phyloP scores from a whole-genome alignment of 2,329 filamentous ascomycete genomes.

The Aspergillus vadensis region DNA sequence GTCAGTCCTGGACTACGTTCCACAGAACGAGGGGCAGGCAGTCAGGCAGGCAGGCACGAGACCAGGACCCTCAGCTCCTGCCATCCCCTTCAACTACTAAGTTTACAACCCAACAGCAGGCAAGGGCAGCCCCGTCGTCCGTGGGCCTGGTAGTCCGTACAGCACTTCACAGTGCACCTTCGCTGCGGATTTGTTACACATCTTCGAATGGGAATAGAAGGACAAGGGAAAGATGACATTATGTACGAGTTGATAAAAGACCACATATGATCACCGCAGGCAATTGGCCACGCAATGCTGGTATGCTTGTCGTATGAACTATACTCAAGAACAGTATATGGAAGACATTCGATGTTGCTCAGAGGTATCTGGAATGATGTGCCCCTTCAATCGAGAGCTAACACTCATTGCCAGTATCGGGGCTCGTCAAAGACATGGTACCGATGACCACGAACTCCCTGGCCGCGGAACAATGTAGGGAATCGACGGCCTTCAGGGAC shows the following conservation, averaged over 20 bases:
- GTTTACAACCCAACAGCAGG: not conserved
- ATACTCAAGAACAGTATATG: conserved; percentile 12
- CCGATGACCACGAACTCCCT: conserved; percentile 82
- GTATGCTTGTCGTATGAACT: conserved; percentile 7
- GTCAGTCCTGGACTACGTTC: not conserved
- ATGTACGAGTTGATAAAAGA: conserved; percentile 4
- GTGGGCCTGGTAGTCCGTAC: no score
- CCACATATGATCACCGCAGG: conserved; percentile 11
- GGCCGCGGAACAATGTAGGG: conserved; percentile 77
- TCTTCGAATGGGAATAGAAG: not conserved
- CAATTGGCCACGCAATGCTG: conserved; percentile 7
- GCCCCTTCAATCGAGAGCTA: not conserved
- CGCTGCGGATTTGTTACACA: no score
- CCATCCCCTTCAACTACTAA: not conserved
- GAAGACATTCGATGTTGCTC: not conserved
- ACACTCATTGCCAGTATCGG: conserved; percentile 61
- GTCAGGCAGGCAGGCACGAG: not conserved
- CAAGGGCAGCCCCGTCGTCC: no score
- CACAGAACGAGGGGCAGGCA: not conserved
- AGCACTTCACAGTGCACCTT: no score
- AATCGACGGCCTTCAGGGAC: conserved; percentile 79
- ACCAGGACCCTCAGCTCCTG: not conserved
- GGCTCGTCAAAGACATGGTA: conserved; percentile 97
- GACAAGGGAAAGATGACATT: conserved; percentile 4
- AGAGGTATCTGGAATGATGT: not conserved